A percentile compares a stretch with the other conserved stretches of the same genome.
phyloP scores from a whole-genome alignment of 306 rosid genomes.

The Cicer bijugum region DNA sequence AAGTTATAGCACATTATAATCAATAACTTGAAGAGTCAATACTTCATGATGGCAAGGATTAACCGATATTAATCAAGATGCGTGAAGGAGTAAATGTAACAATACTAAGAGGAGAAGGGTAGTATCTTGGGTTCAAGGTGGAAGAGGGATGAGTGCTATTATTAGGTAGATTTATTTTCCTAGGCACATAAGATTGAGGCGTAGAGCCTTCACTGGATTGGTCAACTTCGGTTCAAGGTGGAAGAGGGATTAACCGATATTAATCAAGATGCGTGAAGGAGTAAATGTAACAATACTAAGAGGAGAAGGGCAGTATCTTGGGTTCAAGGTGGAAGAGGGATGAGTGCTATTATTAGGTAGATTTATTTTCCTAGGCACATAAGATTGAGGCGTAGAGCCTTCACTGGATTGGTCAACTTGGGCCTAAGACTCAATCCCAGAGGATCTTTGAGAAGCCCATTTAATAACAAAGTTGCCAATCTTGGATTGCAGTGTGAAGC shows the following conservation, averaged over 20 bases:
- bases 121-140: constrained; percentile 19
- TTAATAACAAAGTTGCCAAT: neutral
- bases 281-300: constrained; percentile 2
- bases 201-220: neutral
- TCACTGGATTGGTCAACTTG: neutral
- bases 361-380: constrained; percentile 1
- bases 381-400: neutral
- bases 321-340: neutral
- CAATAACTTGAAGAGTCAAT: constrained; percentile 6
- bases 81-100: constrained; percentile 1
- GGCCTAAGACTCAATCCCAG: neutral
- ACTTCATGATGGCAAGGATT: constrained; percentile 22
- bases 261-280: constrained; percentile 12
- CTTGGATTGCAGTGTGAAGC: neutral
- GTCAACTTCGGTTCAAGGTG: too few relatives aligned
- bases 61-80: constrained; percentile 14
- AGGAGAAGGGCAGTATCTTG: constrained; percentile 5
- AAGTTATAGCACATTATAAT: neutral
- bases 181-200: neutral
- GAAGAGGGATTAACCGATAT: too few relatives aligned
- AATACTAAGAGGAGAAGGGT: neutral
- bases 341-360: constrained; percentile 1
- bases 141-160: neutral
- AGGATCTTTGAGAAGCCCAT: neutral
- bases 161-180: constrained; percentile 13